Evolutionary conservation across 164 flowering plant species (phyloP).

Genomic region (Litsea cubeba): DNA sequence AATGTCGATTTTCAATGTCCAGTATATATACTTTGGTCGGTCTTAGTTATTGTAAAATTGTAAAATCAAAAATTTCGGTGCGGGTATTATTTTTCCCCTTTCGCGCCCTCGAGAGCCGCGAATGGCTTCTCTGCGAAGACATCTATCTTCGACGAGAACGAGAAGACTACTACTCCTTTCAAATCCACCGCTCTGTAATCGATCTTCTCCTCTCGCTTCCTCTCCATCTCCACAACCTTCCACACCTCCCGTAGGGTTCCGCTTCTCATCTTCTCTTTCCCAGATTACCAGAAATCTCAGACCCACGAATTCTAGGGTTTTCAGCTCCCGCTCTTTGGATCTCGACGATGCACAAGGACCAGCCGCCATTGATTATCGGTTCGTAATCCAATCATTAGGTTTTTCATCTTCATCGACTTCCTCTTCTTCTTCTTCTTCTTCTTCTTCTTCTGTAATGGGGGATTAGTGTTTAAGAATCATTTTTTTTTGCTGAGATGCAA

Average conservation of each 20-base stretch:
- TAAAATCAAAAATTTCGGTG: too few species aligned
- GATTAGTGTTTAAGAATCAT: not conserved
- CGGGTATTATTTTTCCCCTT: too few species aligned
- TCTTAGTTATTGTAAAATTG: too few species aligned
- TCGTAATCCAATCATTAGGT: not conserved
- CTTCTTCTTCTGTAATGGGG: too few species aligned
- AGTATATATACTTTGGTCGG: too few species aligned
- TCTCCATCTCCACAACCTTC: not conserved
- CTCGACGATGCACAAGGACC: slow-evolving; percentile 11
- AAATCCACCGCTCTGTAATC: not conserved
- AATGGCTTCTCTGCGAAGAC: not conserved
- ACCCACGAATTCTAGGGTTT: slow-evolving; percentile 8
- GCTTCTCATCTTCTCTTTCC: not conserved
- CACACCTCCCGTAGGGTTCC: not conserved
- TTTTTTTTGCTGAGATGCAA: too few species aligned
- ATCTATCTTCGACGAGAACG: not conserved
- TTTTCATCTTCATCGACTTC: too few species aligned
- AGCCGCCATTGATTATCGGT: slow-evolving; percentile 19
- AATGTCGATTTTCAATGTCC: too few species aligned
- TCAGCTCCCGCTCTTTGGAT: slow-evolving; percentile 13
- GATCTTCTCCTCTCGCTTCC: not conserved
- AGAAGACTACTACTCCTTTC: not conserved
- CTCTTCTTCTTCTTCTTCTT: too few species aligned
- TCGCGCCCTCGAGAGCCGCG: too few species aligned
- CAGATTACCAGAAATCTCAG: not conserved